A percentile compares a stretch with the other conserved stretches of the same genome.
These are phyloP conservation scores for Triticum dicoccoides DNA, from an alignment of 176 grass and related monocot genomes.

Conservation along the genomic window DNA sequence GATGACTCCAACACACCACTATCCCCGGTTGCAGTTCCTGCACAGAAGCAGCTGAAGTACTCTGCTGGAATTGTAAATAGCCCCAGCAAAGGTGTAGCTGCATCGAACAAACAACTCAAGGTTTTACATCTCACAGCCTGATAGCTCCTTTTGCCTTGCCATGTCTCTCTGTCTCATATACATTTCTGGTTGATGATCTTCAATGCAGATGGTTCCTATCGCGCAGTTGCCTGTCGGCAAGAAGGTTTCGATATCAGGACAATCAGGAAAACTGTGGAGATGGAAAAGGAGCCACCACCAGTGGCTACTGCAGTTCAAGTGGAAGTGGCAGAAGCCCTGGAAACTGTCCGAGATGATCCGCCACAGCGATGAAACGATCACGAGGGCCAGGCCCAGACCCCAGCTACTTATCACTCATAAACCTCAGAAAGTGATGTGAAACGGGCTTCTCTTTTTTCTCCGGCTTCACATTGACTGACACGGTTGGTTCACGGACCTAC, in stretches of 20 bases:
- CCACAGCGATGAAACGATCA: slow-evolving; percentile 80
- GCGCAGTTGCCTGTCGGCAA: slow-evolving; percentile 56
- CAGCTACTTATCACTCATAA: slow-evolving; percentile 46
- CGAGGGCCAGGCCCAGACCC: slow-evolving; percentile 64
- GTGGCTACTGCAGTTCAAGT: slow-evolving; percentile 97
- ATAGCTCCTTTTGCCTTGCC: neutral
- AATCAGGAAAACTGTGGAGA: slow-evolving; percentile 96
- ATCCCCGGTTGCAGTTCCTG: slow-evolving; percentile 82
- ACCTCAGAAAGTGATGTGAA: slow-evolving; percentile 59
- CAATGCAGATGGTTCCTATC: slow-evolving; percentile 83
- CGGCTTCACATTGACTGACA: slow-evolving; percentile 39
- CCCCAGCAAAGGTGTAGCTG: slow-evolving; percentile 54
- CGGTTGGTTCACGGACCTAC: slow-evolving; percentile 44
- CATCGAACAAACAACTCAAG: slow-evolving; percentile 80
- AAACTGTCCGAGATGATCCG: slow-evolving; percentile 89
- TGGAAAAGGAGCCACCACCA: slow-evolving; percentile 99
- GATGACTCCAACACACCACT: slow-evolving; percentile 65
- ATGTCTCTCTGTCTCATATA: slow-evolving; percentile 2
- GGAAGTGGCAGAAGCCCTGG: slow-evolving; percentile 99
- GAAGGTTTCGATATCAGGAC: slow-evolving; percentile 63
- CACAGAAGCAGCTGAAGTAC: slow-evolving; percentile 98
- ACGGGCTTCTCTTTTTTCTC: slow-evolving; percentile 30
- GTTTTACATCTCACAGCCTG: slow-evolving; percentile 24
- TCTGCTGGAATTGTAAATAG: slow-evolving; percentile 89
- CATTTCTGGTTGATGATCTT: slow-evolving; percentile 3